Percentiles rank a stretch among this genome's conserved stretches.
phyloP scores from a whole-genome alignment of 176 grass and related monocot species.

The Raddia guianensis region DNA sequence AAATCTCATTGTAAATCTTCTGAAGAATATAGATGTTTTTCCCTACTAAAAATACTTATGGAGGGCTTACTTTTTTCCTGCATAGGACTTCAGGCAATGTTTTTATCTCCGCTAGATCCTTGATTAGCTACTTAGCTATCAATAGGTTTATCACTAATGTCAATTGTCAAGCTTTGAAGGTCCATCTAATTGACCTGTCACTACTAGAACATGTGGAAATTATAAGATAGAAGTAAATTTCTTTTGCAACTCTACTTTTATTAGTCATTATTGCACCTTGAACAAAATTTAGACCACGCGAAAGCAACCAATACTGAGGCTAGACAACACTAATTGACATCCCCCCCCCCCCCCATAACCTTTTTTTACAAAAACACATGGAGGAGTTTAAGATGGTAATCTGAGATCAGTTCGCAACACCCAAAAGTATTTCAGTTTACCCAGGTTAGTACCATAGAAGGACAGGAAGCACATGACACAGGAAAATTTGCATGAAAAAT shows the following conservation, averaged over 20 bases:
- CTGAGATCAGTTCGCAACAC: neutral
- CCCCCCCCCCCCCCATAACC: neutral
- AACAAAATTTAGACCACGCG: conserved; percentile 16
- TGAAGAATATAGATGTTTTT: neutral
- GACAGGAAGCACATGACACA: neutral
- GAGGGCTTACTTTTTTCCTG: neutral
- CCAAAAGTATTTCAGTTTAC: conserved; percentile 3
- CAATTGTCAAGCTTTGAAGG: neutral
- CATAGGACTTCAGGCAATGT: neutral
- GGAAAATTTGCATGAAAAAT: neutral
- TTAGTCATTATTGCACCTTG: neutral
- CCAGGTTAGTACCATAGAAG: neutral
- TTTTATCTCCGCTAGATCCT: neutral
- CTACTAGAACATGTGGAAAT: neutral
- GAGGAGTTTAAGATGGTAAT: neutral
- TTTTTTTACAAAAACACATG: neutral
- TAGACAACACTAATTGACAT: conserved; percentile 11
- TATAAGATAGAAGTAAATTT: neutral
- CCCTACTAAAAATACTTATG: neutral
- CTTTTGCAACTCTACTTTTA: conserved; percentile 9
- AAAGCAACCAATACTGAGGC: conserved; percentile 1
- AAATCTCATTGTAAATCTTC: conserved; percentile 7
- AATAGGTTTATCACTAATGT: neutral
- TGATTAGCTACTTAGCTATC: conserved; percentile 1
- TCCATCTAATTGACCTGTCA: neutral